Evolutionary conservation across 208 protist genomes (phyloP), one percentile per base, ranked within the genome.

Genomic region (Crithidia thermophila): DNA sequence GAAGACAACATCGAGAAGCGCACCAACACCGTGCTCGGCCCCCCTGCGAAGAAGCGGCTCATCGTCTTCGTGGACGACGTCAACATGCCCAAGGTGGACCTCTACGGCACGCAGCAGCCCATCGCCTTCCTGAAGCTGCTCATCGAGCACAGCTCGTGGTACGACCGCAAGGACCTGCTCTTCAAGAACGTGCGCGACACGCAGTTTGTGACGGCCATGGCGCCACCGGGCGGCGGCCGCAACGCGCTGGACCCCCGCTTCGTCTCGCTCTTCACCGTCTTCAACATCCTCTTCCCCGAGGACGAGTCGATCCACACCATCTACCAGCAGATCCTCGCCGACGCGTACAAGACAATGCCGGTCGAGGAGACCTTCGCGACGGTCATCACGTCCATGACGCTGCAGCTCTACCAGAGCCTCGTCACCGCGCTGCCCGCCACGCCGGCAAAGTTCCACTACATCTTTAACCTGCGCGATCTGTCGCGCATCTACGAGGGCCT

Each of bases 401-500:
- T 99, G 39, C 78, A 79, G 42, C 72, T 99, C 23, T 99, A 99
- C 77, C 73, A 91, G 36, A 36, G 70, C 11, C 73, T 99, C 47
- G 88, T 98, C 34, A 37, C 72, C 4, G 50, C 72, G n/a, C 88
- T 99, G 30, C 97, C 98, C 4, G 95, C 98, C 21, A 99, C 98
- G 11, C 98, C 98, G 14, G 86, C 96, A 9, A 99, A 99, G 75
- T 99, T 99, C 80, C 98, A 99, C 79, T 99, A 99, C 79, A 93
- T 99, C 52, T 99, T 99, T 88, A 99, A 99, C 79, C 85, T 99
- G 39, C 85, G 98, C 64, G 98, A 99, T 74, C 77, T 99, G 18
- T 98, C 94, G 37, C 84, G 98, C 21, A 92, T 99, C 14, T 99
- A 98, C 80, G 98, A 99, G 81, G 98, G 98, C 28, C 73, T 99